Evolutionary conservation across 768 basidiomycete genomes (phyloP), one percentile per base, ranked within the genome.

Genomic region (Baorangia bicolor): DNA sequence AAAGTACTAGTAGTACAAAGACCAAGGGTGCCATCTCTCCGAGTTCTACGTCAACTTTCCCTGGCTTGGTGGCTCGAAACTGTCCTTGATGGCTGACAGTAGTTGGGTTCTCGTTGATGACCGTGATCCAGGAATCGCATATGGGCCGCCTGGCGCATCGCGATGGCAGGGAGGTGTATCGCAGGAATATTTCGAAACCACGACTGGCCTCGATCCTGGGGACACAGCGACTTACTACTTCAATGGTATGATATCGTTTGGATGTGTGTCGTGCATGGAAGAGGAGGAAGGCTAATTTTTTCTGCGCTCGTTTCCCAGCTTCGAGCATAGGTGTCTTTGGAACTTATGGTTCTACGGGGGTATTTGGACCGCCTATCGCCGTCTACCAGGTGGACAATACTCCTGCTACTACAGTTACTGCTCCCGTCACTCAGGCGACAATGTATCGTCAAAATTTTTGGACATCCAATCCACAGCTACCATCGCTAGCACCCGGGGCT

Each of bases 241-340:
- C 34, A 40, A 41, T 11, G 57, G 44, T 58, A 52, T 25, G 21
- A 5, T 38, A 23, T 38, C 21, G 21, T 53, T 37, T 49, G 20
- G 12, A 25, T 31, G 20, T 31, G 20, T 9, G 9, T 25, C 12
- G 12, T 46, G 27, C 16, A 37, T 18, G 5, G 5, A 20, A 35
- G 25, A n/a, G n/a, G 23, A 6, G 1, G 14, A 46, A 14, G 27
- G n/a, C 27, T 43, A 3, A 25, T 40, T 14, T 43, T 38, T 21
- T 35, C 34, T 46, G 23, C 25, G 6, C 27, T 46, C 33, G 43
- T 34, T 16, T 45, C 38, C 40, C 20, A 59, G 57, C 56, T 21
- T 59, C 40, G n/a, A 40, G 37, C 25, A 56, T 56, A 34, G 27
- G 30, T 40, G 37, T 58, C 21, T 45, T 38, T 13, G 50, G 43